Conservation (phyloP, 208 protist species). For the Borovskyia barvae region DNA sequence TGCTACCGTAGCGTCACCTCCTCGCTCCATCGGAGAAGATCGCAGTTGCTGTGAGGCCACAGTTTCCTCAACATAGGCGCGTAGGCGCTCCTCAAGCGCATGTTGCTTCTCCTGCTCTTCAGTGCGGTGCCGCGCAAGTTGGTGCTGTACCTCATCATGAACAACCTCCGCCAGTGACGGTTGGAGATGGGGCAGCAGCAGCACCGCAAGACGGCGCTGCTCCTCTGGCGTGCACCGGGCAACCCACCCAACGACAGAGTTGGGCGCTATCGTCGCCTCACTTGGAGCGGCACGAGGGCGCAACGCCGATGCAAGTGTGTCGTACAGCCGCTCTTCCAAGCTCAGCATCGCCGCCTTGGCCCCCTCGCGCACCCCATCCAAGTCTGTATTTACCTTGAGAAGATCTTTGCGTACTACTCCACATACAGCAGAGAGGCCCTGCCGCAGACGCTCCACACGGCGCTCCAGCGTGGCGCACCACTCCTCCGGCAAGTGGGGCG, state of each 20-base stretch:
- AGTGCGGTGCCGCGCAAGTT: background rate
- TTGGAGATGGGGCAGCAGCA: constrained; percentile 24
- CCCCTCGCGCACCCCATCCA: background rate
- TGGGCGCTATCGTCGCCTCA: background rate
- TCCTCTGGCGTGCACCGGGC: constrained; percentile 13
- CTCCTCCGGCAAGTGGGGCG: background rate
- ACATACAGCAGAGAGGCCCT: constrained; percentile 67
- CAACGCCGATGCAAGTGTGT: background rate
- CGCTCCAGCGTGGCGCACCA: constrained; percentile 10
- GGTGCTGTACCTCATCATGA: constrained; percentile 4
- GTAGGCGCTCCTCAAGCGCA: constrained; percentile 13
- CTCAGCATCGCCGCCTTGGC: background rate
- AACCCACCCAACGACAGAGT: constrained; percentile 17
- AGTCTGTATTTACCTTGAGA: constrained; percentile 26
- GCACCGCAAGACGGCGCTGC: constrained; percentile 19
- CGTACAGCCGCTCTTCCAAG: background rate
- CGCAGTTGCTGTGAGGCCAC: background rate
- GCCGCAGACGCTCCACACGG: constrained; percentile 37
- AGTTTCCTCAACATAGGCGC: constrained; percentile 5
- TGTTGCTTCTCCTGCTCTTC: constrained; percentile 13
- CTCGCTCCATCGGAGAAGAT: background rate
- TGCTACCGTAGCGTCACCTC: background rate
- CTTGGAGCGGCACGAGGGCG: background rate
- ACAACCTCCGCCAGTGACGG: constrained; percentile 11
- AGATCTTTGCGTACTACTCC: constrained; percentile 65